Evolutionary conservation across 371 early-diverging fungal genomes (phyloP).

Genomic region (Blakeslea trispora): DNA sequence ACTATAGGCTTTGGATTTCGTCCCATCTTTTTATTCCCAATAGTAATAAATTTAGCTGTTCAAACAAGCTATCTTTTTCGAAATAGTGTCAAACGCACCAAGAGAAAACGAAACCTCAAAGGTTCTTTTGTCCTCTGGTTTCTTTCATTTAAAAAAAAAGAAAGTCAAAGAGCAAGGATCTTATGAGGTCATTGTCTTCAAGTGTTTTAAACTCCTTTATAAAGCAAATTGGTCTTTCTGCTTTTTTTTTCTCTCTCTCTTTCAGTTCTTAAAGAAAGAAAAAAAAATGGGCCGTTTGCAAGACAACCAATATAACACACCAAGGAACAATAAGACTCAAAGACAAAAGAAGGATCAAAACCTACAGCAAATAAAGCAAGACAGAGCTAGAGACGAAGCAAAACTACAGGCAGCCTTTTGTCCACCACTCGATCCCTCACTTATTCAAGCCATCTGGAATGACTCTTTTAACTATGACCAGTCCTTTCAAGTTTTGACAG

Average conservation of each 20-base stretch:
- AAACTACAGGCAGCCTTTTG: slow-evolving; percentile 24
- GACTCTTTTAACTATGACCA: slow-evolving; percentile 24
- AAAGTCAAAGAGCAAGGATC: too few species aligned
- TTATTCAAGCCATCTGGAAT: slow-evolving; percentile 33
- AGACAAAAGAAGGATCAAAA: slow-evolving; percentile 1
- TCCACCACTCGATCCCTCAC: slow-evolving; percentile 31
- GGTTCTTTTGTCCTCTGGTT: too few species aligned
- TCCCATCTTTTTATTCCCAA: too few species aligned
- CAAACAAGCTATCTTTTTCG: too few species aligned
- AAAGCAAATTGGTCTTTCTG: too few species aligned
- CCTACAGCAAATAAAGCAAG: slow-evolving; percentile 6
- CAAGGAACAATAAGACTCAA: background rate
- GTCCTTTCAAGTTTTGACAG: slow-evolving; percentile 18
- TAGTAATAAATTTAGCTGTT: too few species aligned
- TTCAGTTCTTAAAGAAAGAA: background rate
- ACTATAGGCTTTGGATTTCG: too few species aligned
- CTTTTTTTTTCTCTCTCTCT: background rate
- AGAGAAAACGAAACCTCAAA: too few species aligned
- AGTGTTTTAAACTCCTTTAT: background rate
- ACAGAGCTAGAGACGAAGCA: slow-evolving; percentile 13
- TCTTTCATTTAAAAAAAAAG: too few species aligned
- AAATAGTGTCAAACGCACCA: too few species aligned
- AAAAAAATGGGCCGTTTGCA: slow-evolving; percentile 26
- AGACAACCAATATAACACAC: slow-evolving; percentile 22
- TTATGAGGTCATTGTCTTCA: too few species aligned